phyloP scores from a whole-genome alignment of 768 basidiomycete species.

The Termitomyces sp. region DNA sequence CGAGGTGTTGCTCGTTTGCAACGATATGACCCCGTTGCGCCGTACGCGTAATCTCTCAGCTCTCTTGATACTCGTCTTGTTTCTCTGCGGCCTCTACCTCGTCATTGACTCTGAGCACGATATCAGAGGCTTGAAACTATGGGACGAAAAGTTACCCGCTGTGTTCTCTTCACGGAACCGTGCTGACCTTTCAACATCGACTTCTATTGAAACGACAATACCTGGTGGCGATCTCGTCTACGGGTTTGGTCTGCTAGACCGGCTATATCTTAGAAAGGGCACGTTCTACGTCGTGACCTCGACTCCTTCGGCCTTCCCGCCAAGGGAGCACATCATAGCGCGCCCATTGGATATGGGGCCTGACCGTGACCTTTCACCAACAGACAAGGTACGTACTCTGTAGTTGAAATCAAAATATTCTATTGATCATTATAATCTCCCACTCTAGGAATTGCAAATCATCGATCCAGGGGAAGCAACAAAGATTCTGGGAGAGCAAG shows the following conservation, averaged over 20 bases:
- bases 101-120: background rate
- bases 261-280: constrained; percentile 71
- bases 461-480: constrained; percentile 12
- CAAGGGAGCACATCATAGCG: constrained; percentile 36
- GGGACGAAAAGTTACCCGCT: background rate
- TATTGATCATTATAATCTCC: background rate
- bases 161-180: background rate
- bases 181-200: background rate
- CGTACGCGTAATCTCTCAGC: constrained; percentile 2
- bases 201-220: constrained; percentile 19
- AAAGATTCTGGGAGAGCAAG: constrained; percentile 12
- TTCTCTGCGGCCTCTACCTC: constrained; percentile 2
- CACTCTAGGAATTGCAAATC: constrained; percentile 14
- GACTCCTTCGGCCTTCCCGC: constrained; percentile 34
- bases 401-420: background rate
- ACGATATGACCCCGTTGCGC: constrained; percentile 6
- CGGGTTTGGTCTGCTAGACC: constrained; percentile 72
- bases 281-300: constrained; percentile 64
- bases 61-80: constrained; percentile 1
- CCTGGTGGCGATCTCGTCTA: constrained; percentile 36
- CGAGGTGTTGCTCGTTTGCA: background rate
- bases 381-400: constrained; percentile 19
- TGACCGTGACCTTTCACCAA: constrained; percentile 21
- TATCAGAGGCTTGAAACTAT: background rate
- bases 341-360: constrained; percentile 19